A percentile compares a stretch with the other conserved stretches of the same genome.
Evolutionary conservation across 768 basidiomycete genomes (phyloP).

Genomic region (Podaxis sp.): DNA sequence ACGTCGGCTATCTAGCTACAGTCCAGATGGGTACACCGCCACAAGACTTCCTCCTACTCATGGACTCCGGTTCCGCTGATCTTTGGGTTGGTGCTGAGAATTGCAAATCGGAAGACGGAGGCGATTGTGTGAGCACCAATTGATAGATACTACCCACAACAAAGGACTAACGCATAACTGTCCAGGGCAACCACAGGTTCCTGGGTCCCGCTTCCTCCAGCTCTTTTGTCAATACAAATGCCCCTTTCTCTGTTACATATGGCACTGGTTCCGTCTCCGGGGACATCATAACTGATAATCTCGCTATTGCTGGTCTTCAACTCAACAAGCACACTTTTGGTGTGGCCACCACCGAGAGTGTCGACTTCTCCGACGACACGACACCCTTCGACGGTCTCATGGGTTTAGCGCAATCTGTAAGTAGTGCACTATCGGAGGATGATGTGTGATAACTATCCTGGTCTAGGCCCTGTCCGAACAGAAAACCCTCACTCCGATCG

Average conservation of each 20-base stretch:
- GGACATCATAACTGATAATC: slow-evolving; percentile 48
- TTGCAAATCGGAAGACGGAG: slow-evolving; percentile 32
- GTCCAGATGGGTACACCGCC: slow-evolving; percentile 44
- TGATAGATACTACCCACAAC: background rate
- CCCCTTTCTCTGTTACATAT: slow-evolving; percentile 43
- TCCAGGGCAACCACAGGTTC: slow-evolving; percentile 35
- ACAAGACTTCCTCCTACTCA: slow-evolving; percentile 41
- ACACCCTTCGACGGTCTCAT: slow-evolving; percentile 56
- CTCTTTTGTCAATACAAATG: slow-evolving; percentile 45
- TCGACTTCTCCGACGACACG: slow-evolving; percentile 32
- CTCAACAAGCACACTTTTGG: slow-evolving; percentile 58
- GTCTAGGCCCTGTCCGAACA: slow-evolving; percentile 60
- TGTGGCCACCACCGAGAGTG: slow-evolving; percentile 47
- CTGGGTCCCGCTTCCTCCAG: slow-evolving; percentile 55
- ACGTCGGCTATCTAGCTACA: slow-evolving; percentile 3
- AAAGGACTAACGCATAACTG: background rate
- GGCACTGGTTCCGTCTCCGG: slow-evolving; percentile 62
- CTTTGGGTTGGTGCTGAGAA: slow-evolving; percentile 51
- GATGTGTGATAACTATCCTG: background rate
- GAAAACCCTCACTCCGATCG: slow-evolving; percentile 61
- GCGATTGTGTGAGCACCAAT: slow-evolving; percentile 23
- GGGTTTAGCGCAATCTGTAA: slow-evolving; percentile 52
- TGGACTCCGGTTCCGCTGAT: slow-evolving; percentile 65
- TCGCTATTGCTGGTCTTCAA: slow-evolving; percentile 52
- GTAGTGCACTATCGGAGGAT: slow-evolving; percentile 16